phyloP scores from a whole-genome alignment of 179 eudicot genomes.

The Monotropa hypopitys region DNA sequence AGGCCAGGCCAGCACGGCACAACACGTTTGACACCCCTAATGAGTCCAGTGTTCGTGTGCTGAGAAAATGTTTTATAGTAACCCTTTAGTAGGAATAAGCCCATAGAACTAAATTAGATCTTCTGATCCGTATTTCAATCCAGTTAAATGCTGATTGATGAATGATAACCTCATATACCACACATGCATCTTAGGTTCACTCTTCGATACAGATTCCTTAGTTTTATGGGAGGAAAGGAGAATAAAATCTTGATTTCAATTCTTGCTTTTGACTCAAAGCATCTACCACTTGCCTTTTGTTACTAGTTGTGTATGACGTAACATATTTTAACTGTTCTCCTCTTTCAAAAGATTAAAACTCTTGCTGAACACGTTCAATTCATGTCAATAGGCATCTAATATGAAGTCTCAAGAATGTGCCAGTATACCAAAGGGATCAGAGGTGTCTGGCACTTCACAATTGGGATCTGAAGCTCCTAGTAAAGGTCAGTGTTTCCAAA shows the following conservation, averaged over 20 bases:
- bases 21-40: no score
- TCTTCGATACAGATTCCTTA: neutral
- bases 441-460: constrained; percentile 23
- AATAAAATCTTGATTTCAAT: neutral
- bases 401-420: constrained; percentile 26
- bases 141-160: neutral
- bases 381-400: constrained; percentile 21
- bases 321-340: neutral
- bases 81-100: neutral
- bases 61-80: neutral
- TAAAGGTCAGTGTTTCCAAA: constrained; percentile 21
- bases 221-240: neutral
- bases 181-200: neutral
- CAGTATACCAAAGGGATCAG: constrained; percentile 27
- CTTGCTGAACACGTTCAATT: neutral
- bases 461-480: constrained; percentile 21
- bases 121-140: neutral
- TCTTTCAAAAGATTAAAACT: neutral
- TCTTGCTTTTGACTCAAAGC: neutral
- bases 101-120: neutral
- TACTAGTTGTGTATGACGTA: neutral
- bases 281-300: neutral
- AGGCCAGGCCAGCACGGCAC: no score
- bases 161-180: neutral
- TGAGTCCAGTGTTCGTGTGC: no score